Base-by-base conservation (phyloP, 2,329 filamentous ascomycete species). In the Elsinoe necatrix region DNA sequence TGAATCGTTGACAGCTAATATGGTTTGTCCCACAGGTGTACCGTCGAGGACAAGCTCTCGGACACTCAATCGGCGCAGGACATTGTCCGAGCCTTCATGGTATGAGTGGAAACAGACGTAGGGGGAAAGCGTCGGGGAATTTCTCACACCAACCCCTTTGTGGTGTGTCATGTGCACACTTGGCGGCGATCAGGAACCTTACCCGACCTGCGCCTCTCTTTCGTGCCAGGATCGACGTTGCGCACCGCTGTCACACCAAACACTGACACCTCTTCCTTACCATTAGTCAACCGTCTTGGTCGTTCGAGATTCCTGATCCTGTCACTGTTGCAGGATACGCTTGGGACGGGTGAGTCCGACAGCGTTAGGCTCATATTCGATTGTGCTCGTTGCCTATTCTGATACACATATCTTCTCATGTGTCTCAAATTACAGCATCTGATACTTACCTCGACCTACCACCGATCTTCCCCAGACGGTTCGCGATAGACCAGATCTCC, bases 1-100 rank as follows among this genome's bases (percentile, higher is more conserved):
- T 39, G 29, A 52, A 37, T 52, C 48, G 18, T 39, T 52, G 48
- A 52, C 48, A 52, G 48, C 31, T 39, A 52, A 39, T 39, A 8
- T 52, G 29, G 48, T 8, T 52, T 16, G 25, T n/a, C n/a, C n/a
- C n/a, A n/a, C 25, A 34, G 48, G n/a, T 11, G 48, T 27, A 16
- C 29, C 39, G 34, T 35, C 34, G 25, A 39, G 31, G 23, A 52
- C 16, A 35, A 23, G 29, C 31, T 29, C 8, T 12, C 29, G 48
- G 20, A 8, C 18, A 37, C 48, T 52, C 37, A 16, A 34, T 31
- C 29, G 29, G 8, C 21, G 16, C n/a, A 52, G 48, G 48, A 52
- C 20, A 52, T 35, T 52, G 45, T 25, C 16, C 18, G n/a, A 25
- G 20, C 20, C 41, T 1, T 23, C 14, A 16, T 34, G 45, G n/a